phyloP scores from a whole-genome alignment of 2,329 filamentous ascomycete species.

The Ophiobolus disseminans region DNA sequence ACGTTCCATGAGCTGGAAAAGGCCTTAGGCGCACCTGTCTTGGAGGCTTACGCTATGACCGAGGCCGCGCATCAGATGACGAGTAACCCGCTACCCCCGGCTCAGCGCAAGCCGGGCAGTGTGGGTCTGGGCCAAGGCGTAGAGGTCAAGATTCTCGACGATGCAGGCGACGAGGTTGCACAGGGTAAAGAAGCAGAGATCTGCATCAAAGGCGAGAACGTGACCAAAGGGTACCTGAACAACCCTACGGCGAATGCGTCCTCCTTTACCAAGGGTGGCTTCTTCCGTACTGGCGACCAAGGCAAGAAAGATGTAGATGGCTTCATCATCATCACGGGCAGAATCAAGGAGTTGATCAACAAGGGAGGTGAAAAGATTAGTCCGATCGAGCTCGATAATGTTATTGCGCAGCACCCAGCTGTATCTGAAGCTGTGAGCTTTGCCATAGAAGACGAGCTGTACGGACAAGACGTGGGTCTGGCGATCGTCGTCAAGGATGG shows the following conservation, averaged over 20 bases:
- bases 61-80: slow-evolving; percentile 89
- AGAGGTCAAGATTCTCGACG: slow-evolving; percentile 78
- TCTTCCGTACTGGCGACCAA: slow-evolving; percentile 89
- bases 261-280: slow-evolving; percentile 76
- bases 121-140: slow-evolving; percentile 86
- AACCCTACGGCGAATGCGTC: slow-evolving; percentile 77
- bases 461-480: slow-evolving; percentile 81
- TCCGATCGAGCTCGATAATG: slow-evolving; percentile 86
- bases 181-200: slow-evolving; percentile 80
- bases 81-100: slow-evolving; percentile 67
- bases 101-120: slow-evolving; percentile 78
- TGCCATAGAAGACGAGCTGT: slow-evolving; percentile 80
- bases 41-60: slow-evolving; percentile 93
- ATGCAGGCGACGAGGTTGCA: slow-evolving; percentile 70
- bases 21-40: slow-evolving; percentile 77
- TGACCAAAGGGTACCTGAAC: slow-evolving; percentile 85
- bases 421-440: slow-evolving; percentile 84
- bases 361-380: slow-evolving; percentile 91
- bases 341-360: slow-evolving; percentile 93
- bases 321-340: slow-evolving; percentile 85
- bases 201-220: slow-evolving; percentile 81
- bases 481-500: slow-evolving; percentile 77
- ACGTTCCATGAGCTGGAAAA: slow-evolving; percentile 80
- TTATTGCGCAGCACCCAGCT: slow-evolving; percentile 74
- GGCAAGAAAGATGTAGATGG: slow-evolving; percentile 81